Evolutionary conservation across 2,329 filamentous ascomycete genomes (phyloP).

Genomic region (Fusarium sp.): DNA sequence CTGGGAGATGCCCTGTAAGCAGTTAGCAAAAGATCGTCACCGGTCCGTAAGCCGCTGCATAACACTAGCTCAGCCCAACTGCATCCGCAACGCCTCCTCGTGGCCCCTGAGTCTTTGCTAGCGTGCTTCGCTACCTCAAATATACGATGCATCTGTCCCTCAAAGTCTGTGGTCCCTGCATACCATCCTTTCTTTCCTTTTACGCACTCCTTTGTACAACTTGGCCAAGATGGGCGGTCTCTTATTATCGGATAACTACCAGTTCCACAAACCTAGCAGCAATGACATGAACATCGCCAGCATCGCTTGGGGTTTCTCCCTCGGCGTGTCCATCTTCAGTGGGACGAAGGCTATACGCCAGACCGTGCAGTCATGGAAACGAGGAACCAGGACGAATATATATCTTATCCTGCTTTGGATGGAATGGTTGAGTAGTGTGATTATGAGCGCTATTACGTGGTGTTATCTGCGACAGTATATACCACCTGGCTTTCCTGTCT

Average conservation of each 20-base stretch:
- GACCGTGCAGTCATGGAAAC: conserved; percentile 44
- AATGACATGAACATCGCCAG: conserved; percentile 47
- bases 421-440: conserved; percentile 41
- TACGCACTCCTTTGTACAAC: not conserved
- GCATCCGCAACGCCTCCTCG: conserved; percentile 6
- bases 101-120: conserved; percentile 16
- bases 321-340: conserved; percentile 45
- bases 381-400: conserved; percentile 38
- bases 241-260: conserved; percentile 37
- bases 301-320: conserved; percentile 45
- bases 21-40: conserved; percentile 13
- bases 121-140: conserved; percentile 12
- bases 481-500: conserved; percentile 38
- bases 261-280: conserved; percentile 29
- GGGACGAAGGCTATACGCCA: conserved; percentile 40
- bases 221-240: conserved; percentile 37
- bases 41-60: conserved; percentile 18
- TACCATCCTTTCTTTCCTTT: conserved; percentile 9
- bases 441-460: conserved; percentile 46
- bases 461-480: conserved; percentile 43
- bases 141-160: conserved; percentile 17
- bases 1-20: not conserved
- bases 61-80: not conserved
- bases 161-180: not conserved
- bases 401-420: conserved; percentile 44